Evolutionary conservation across 2,329 filamentous ascomycete genomes (phyloP), one percentile per base, ranked within the genome.

Genomic region (Cladosporium sp.): DNA sequence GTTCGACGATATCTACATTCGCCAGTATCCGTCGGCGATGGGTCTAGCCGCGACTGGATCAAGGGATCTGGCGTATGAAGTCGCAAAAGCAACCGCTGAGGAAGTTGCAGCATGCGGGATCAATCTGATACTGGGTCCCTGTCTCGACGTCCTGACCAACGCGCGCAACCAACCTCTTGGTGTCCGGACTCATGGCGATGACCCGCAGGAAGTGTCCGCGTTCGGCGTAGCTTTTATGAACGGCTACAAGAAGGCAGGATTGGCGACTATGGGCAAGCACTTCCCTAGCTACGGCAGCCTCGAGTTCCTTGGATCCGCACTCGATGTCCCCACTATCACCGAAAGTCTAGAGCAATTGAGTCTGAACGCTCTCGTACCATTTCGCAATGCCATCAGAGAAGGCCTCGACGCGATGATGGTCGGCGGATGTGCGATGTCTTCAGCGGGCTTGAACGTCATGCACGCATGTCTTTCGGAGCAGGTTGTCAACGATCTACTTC

Each of bases 1-100:
- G 2, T 96, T 95, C 65, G 92, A 97, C 68, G 90, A 95, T 62
- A 89, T 93, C 64, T 93, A 91, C 67, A 92, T 97, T 61, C 90
- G 89, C 59, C 93, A 97, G 68, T 98, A 95, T 61, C 93, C 93
- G 8, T 95, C 91, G 65, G 88, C 92, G 57, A 97, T 98, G 92
- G 92, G 91, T 10, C 80, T 96, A 56, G 90, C 92, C n/a, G 93
- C 93, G 18, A 90, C 91, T 4, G 89, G 91, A 19, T 91, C 86
- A 9, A 85, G 84, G 34, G 83, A 93, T 9, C 75, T 97, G 51
- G 89, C 92, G 5, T 95, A 92, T 66, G 86, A 92, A 61, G 84
- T 97, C 52, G 92, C 90, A 53, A 91, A 92, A 70, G 91, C 93
- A 13, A 97, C 92, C 0, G 93, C 90, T 3, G 87, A 92, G 61